Evolutionary conservation across 164 flowering plant genomes (phyloP).

Genomic region (Pachysandra terminalis): DNA sequence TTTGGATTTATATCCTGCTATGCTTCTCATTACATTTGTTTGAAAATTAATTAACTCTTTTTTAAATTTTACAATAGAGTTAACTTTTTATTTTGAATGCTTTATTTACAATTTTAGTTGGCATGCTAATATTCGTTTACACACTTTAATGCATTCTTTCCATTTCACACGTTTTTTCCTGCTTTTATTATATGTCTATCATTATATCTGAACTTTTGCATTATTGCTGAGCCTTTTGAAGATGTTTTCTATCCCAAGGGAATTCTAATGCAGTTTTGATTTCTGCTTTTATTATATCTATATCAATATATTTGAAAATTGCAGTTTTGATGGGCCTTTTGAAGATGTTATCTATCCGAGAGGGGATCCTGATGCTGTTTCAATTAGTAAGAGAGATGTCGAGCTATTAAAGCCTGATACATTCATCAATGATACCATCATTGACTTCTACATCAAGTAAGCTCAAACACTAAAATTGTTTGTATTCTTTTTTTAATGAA

Average conservation of each 20-base stretch:
- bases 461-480: slow-evolving; percentile 18
- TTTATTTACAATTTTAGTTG: too few species aligned
- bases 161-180: background rate
- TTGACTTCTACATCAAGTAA: slow-evolving; percentile 94
- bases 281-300: too few species aligned
- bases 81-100: background rate
- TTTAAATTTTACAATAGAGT: too few species aligned
- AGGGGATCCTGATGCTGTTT: slow-evolving; percentile 93
- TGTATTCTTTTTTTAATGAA: background rate
- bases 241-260: background rate
- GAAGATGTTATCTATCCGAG: slow-evolving; percentile 89
- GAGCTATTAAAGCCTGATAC: slow-evolving; percentile 81
- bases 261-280: background rate
- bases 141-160: too few species aligned
- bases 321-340: slow-evolving; percentile 67
- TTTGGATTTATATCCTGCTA: background rate
- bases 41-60: too few species aligned
- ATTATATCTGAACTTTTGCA: background rate
- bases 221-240: background rate
- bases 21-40: too few species aligned
- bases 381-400: slow-evolving; percentile 84
- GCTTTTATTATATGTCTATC: background rate
- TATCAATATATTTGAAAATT: slow-evolving; percentile 14
- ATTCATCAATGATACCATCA: slow-evolving; percentile 76
- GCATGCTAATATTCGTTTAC: too few species aligned